A percentile compares a stretch with the other conserved stretches of the same genome.
These are phyloP conservation scores for Penicillium coffeae DNA, from an alignment of 495 filamentous ascomycete species.

Conservation along the genomic window DNA sequence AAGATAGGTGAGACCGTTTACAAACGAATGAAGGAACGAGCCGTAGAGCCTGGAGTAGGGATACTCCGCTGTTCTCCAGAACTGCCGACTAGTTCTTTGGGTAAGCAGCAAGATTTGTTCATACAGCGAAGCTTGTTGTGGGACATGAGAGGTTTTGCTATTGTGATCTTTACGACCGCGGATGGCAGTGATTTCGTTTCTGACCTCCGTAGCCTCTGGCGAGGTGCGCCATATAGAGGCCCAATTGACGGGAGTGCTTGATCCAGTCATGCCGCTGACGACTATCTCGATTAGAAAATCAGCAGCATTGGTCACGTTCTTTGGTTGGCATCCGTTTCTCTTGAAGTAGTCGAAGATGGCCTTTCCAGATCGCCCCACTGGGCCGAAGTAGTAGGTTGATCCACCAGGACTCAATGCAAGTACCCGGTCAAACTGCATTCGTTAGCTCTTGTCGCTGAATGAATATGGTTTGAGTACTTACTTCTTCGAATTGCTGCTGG, in stretches of 20 bases:
- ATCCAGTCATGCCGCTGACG: constrained; percentile 64
- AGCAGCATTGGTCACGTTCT: constrained; percentile 62
- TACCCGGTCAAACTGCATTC: constrained; percentile 62
- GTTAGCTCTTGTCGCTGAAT: constrained; percentile 58
- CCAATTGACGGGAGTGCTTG: constrained; percentile 73
- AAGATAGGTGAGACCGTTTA: constrained; percentile 74
- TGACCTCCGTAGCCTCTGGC: constrained; percentile 63
- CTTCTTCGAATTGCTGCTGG: constrained; percentile 78
- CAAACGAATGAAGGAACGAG: constrained; percentile 66
- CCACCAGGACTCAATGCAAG: constrained; percentile 64
- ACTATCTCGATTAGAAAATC: constrained; percentile 89
- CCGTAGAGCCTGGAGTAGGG: constrained; percentile 77
- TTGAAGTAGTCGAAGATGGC: constrained; percentile 53
- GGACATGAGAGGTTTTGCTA: constrained; percentile 44
- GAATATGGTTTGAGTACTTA: constrained; percentile 17
- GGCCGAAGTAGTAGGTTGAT: constrained; percentile 64
- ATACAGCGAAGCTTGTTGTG: constrained; percentile 61
- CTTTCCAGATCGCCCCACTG: constrained; percentile 54
- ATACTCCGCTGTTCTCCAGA: constrained; percentile 76
- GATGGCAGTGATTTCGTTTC: constrained; percentile 61
- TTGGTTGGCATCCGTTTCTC: constrained; percentile 34
- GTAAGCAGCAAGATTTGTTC: constrained; percentile 65
- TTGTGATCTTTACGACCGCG: constrained; percentile 45
- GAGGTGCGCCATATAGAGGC: constrained; percentile 72
- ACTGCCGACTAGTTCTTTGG: constrained; percentile 59